Percentiles rank a stretch among this genome's conserved stretches.
Conservation (phyloP, 352 stramenopile species). For the Globisporangium heterothallicum region DNA sequence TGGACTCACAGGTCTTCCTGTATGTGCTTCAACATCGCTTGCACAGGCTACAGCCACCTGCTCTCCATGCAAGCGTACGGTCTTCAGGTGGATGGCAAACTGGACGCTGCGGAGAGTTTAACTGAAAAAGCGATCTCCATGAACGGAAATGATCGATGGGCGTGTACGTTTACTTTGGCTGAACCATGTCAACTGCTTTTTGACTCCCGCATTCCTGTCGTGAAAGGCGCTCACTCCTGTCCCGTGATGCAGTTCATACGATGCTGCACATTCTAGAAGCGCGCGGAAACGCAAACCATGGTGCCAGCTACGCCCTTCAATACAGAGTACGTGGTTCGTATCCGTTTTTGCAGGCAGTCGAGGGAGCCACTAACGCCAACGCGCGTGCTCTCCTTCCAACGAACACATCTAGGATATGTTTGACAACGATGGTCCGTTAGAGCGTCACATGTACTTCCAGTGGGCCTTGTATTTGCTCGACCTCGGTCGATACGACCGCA, state of each 20-base stretch:
- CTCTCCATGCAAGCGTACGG: constrained; percentile 81
- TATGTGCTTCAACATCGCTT: background rate
- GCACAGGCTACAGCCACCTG: constrained; percentile 66
- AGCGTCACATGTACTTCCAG: constrained; percentile 76
- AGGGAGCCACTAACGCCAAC: background rate
- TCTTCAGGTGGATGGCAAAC: constrained; percentile 52
- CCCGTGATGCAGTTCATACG: constrained; percentile 50
- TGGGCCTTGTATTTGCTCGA: constrained; percentile 80
- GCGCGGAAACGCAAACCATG: constrained; percentile 79
- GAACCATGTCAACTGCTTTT: background rate
- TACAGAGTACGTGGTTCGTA: constrained; percentile 33
- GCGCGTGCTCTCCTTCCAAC: background rate
- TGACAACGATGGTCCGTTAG: constrained; percentile 66
- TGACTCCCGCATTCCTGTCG: too few relatives aligned
- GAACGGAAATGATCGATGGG: constrained; percentile 81
- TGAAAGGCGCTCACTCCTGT: background rate
- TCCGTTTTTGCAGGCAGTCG: background rate
- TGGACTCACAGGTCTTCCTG: background rate
- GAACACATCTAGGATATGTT: constrained; percentile 40
- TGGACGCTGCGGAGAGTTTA: constrained; percentile 62
- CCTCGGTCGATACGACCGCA: constrained; percentile 75
- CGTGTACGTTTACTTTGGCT: constrained; percentile 42
- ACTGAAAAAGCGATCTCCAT: constrained; percentile 80
- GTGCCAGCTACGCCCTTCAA: constrained; percentile 78
- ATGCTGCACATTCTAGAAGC: constrained; percentile 73